These are phyloP conservation scores for Termitomyces bulborhizus DNA, from an alignment of 768 basidiomycete species.

Conservation along the genomic window DNA sequence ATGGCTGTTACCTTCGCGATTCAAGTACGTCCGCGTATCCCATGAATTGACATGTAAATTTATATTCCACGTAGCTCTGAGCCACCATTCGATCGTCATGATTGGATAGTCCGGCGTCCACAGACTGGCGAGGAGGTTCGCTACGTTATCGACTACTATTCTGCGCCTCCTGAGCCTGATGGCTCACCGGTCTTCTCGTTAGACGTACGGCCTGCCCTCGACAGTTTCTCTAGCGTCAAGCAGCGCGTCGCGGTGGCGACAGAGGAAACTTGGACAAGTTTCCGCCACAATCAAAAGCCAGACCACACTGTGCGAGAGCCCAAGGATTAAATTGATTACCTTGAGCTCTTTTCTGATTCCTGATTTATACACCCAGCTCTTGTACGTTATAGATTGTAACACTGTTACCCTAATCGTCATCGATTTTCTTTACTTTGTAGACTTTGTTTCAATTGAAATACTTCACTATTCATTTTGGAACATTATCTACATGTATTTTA, in stretches of 20 bases:
- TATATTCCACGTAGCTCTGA: slow-evolving; percentile 52
- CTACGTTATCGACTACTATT: slow-evolving; percentile 99
- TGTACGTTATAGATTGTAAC: background rate
- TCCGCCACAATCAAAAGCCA: slow-evolving; percentile 29
- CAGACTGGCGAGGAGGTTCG: slow-evolving; percentile 77
- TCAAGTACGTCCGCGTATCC: slow-evolving; percentile 57
- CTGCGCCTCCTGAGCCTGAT: slow-evolving; percentile 81
- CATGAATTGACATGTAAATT: background rate
- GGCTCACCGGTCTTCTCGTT: slow-evolving; percentile 94
- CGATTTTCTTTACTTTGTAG: background rate
- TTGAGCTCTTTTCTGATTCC: background rate
- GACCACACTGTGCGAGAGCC: slow-evolving; percentile 13
- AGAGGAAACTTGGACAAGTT: slow-evolving; percentile 56
- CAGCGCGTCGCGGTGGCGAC: slow-evolving; percentile 67
- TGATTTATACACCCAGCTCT: background rate
- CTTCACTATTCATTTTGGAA: background rate
- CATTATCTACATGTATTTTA: background rate
- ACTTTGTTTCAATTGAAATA: background rate
- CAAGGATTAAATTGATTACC: background rate
- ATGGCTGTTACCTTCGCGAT: slow-evolving; percentile 81
- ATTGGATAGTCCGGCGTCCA: slow-evolving; percentile 89
- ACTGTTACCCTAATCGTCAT: background rate
- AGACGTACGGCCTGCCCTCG: slow-evolving; percentile 93
- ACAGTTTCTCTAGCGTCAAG: slow-evolving; percentile 71
- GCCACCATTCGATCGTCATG: slow-evolving; percentile 96